Evolutionary conservation across 176 grass and related monocot species (phyloP).

Genomic region (Aegilops sharonensis): DNA sequence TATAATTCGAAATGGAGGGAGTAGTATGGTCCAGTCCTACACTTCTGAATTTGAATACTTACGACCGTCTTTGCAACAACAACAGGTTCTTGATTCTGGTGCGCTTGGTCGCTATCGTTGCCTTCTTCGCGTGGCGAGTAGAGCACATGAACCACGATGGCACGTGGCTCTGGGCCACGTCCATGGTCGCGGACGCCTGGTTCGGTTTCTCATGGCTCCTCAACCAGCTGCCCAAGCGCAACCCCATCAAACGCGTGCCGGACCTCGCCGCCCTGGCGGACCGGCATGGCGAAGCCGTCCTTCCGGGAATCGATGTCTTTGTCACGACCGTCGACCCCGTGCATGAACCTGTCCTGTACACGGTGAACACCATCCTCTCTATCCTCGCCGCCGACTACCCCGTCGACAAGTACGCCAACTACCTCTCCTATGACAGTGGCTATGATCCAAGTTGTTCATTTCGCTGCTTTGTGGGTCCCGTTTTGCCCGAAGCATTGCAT

Average conservation of each 20-base stretch:
- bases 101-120: slow-evolving; percentile 25
- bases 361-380: slow-evolving; percentile 47
- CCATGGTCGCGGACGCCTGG: slow-evolving; percentile 40
- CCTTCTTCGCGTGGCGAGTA: slow-evolving; percentile 40
- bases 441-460: slow-evolving; percentile 16
- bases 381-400: slow-evolving; percentile 57
- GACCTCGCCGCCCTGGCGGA: slow-evolving; percentile 35
- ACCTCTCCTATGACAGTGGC: slow-evolving; percentile 45
- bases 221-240: slow-evolving; percentile 43
- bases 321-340: slow-evolving; percentile 41
- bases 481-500: slow-evolving; percentile 42
- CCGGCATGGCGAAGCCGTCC: background rate
- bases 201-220: slow-evolving; percentile 49
- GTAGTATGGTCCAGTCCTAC: background rate
- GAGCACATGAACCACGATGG: slow-evolving; percentile 23
- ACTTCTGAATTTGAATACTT: background rate
- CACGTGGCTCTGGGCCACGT: slow-evolving; percentile 34
- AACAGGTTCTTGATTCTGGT: slow-evolving; percentile 25
- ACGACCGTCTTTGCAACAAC: background rate
- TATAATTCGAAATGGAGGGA: too few relatives aligned
- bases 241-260: slow-evolving; percentile 33
- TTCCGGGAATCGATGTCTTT: slow-evolving; percentile 41
- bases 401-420: slow-evolving; percentile 25
- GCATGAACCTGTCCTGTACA: slow-evolving; percentile 37
- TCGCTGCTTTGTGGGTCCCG: slow-evolving; percentile 25